phyloP scores from a whole-genome alignment of 176 grass and related monocot genomes.

The Leersia perrieri region DNA sequence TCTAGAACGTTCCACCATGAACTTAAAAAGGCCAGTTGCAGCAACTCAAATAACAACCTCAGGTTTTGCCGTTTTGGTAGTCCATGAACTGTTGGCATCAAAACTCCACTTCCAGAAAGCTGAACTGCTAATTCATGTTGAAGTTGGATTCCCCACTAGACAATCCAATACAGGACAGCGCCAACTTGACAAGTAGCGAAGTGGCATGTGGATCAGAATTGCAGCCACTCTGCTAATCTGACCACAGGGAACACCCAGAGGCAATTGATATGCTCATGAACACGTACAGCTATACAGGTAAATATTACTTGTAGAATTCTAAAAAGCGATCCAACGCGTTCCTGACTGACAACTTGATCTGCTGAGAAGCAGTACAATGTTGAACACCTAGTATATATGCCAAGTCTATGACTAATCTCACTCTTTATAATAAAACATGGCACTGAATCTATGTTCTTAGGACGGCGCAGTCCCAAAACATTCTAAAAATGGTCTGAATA shows the following conservation, averaged over 20 bases:
- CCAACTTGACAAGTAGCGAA: constrained; percentile 3
- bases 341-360: neutral
- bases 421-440: neutral
- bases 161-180: neutral
- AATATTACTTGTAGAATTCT: neutral
- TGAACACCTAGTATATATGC: neutral
- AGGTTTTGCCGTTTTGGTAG: constrained; percentile 9
- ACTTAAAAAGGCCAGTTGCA: neutral
- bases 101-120: neutral
- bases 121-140: constrained; percentile 10
- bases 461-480: neutral
- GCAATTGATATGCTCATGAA: neutral
- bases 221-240: neutral
- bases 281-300: neutral
- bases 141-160: constrained; percentile 1
- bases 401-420: neutral
- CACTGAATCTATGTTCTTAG: neutral
- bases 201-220: constrained; percentile 1
- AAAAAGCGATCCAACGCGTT: neutral
- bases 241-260: constrained; percentile 5
- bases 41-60: neutral
- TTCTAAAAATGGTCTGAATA: neutral
- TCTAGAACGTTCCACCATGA: neutral
- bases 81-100: neutral
- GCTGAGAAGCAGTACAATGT: neutral